Evolutionary conservation across 2,329 filamentous ascomycete genomes (phyloP).

Genomic region (Nemania sp.): DNA sequence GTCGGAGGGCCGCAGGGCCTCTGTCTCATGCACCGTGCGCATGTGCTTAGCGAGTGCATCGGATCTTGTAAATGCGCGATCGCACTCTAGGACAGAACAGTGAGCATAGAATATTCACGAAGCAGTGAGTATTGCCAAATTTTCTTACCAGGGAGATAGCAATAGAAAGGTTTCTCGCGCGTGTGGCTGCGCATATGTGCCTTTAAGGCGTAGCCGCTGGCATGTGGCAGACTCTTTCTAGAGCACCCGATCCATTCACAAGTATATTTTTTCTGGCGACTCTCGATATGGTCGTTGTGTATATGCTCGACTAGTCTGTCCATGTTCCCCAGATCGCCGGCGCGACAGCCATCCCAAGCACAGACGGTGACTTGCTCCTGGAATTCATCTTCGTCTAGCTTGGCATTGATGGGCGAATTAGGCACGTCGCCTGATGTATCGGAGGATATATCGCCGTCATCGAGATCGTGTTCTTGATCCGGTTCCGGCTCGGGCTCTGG

Average conservation of each 20-base stretch:
- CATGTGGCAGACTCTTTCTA: conserved; percentile 90
- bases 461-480: conserved; percentile 55
- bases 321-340: conserved; percentile 81
- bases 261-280: conserved; percentile 94
- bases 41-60: conserved; percentile 98
- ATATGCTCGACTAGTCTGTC: conserved; percentile 84
- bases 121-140: background rate
- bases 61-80: conserved; percentile 94
- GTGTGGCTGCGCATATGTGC: conserved; percentile 99
- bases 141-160: conserved; percentile 84
- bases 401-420: conserved; percentile 74
- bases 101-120: conserved; percentile 28
- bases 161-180: conserved; percentile 98
- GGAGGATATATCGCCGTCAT: conserved; percentile 80
- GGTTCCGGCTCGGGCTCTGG: conserved; percentile 63
- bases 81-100: conserved; percentile 76
- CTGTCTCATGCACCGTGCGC: conserved; percentile 97
- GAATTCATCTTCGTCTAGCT: conserved; percentile 79
- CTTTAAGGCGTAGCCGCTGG: conserved; percentile 93
- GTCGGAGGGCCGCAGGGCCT: conserved; percentile 85
- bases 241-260: conserved; percentile 96
- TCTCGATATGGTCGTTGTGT: conserved; percentile 94
- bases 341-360: conserved; percentile 80
- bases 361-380: conserved; percentile 83
- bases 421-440: conserved; percentile 91